Evolutionary conservation across 2,329 filamentous ascomycete species (phyloP), one percentile per base, ranked within the genome.

Genomic region (Emergomyces orientalis): DNA sequence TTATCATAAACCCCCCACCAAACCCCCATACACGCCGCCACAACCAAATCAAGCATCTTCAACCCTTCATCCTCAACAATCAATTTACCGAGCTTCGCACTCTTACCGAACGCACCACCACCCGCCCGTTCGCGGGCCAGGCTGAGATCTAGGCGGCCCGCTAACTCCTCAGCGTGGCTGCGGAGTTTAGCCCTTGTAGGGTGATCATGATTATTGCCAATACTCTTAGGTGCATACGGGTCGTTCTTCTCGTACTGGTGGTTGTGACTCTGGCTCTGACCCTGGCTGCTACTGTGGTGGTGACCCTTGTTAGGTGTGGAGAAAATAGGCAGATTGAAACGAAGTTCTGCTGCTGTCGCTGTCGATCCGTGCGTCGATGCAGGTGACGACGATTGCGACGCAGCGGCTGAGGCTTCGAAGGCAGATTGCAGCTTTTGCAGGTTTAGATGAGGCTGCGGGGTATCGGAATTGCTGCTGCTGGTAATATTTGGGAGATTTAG

Each of bases 31-130:
- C 96, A 97, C 13, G 91, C 89, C 3, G 93, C 90, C 25, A 99
- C 90, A 0, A 96, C 80, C 63, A 99, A 75, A 79, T 99, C 94
- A 70, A 97, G 76, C 93, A 99, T 97, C 79, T 96, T 96, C 67
- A 96, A 77, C 0, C 94, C 94, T 70, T 96, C 92, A 62, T 93
- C 86, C 69, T 91, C 85, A 45, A 99, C 83, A 60, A 97, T 91
- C 60, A 99, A 78, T 76, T 97, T 99, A 0, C 93, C 94, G 69
- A 99, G 79, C 78, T 99, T 99, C 3, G 91, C 92, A 70, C 90
- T 85, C 73, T 90, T 91, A 0, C 93, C 93, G 54, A 88, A 83
- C 71, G 89, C 88, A 0, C 93, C 93, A 27, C 93, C 93, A 1
- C 93, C 93, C 0, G 92, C 92, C 62, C 84, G 85, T 74, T 97